Conservation (phyloP, 2,329 filamentous ascomycete genomes). For the Fusarium zealandicum region DNA sequence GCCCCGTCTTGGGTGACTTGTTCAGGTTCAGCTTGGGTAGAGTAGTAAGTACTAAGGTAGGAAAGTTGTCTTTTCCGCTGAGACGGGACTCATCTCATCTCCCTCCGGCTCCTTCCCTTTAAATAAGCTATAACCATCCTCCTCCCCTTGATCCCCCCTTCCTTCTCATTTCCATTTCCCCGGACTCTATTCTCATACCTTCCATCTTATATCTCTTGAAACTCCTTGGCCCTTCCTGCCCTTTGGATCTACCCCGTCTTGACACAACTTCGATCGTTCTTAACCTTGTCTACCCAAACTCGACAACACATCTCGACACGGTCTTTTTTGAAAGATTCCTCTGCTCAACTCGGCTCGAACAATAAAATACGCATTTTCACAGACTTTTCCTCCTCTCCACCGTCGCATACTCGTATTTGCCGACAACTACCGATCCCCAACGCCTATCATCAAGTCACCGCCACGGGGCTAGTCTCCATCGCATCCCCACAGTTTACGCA, state of each 20-base stretch:
- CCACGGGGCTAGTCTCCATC: constrained; percentile 31
- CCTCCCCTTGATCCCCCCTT: constrained; percentile 26
- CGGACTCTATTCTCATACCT: constrained; percentile 14
- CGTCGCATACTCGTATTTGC: constrained; percentile 6
- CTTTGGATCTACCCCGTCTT: neutral
- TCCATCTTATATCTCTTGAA: constrained; percentile 4
- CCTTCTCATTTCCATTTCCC: constrained; percentile 20
- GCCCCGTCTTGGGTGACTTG: constrained; percentile 20
- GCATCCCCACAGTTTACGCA: constrained; percentile 40
- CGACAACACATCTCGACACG: neutral
- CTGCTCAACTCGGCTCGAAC: constrained; percentile 7
- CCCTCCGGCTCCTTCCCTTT: constrained; percentile 29
- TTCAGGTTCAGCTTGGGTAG: constrained; percentile 7
- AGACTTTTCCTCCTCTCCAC: constrained; percentile 12
- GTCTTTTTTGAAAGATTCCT: neutral
- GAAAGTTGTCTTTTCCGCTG: constrained; percentile 24
- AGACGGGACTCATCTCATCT: constrained; percentile 30
- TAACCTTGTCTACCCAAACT: neutral
- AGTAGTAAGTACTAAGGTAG: no score
- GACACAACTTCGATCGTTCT: constrained; percentile 16
- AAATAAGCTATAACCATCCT: constrained; percentile 27
- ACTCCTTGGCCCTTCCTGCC: neutral
- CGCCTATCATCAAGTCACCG: constrained; percentile 23
- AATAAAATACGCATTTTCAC: constrained; percentile 1
- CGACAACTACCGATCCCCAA: constrained; percentile 8